A percentile compares a stretch with the other conserved stretches of the same genome.
These are phyloP conservation scores for Phytopythium delawarense DNA, from an alignment of 352 stramenopile genomes.

Conservation along the genomic window DNA sequence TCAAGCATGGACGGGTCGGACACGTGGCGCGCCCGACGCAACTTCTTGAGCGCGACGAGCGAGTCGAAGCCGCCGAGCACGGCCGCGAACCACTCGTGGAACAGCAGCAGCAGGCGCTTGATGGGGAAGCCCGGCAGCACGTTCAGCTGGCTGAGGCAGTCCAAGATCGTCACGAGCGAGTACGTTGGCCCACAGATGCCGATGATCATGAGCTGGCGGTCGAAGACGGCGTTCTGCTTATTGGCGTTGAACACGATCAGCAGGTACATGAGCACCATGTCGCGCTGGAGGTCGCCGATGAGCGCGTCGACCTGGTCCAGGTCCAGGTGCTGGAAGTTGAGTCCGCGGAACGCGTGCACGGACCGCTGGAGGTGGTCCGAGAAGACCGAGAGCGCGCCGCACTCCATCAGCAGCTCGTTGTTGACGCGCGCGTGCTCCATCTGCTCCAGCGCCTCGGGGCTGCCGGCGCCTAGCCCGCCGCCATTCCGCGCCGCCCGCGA, in stretches of 20 bases:
- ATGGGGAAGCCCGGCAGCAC: slow-evolving; percentile 72
- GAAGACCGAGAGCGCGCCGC: slow-evolving; percentile 64
- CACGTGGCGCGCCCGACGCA: slow-evolving; percentile 36
- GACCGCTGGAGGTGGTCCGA: slow-evolving; percentile 53
- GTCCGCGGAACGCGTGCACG: slow-evolving; percentile 55
- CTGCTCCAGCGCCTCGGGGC: slow-evolving; percentile 23
- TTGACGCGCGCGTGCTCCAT: slow-evolving; percentile 54
- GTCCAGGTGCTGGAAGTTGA: slow-evolving; percentile 77
- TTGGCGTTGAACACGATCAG: slow-evolving; percentile 73
- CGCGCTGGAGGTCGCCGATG: slow-evolving; percentile 63
- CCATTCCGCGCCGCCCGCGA: neutral
- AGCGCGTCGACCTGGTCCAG: slow-evolving; percentile 58
- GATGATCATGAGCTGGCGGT: slow-evolving; percentile 63
- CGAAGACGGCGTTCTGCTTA: slow-evolving; percentile 56
- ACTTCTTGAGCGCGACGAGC: slow-evolving; percentile 48
- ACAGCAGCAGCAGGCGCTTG: slow-evolving; percentile 70
- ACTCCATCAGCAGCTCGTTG: slow-evolving; percentile 74
- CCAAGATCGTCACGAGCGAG: slow-evolving; percentile 60
- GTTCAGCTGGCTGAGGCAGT: slow-evolving; percentile 69
- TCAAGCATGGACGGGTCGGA: slow-evolving; percentile 40
- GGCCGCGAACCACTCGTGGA: slow-evolving; percentile 62
- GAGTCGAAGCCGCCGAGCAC: slow-evolving; percentile 50
- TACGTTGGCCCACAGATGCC: slow-evolving; percentile 56
- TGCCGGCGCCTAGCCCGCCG: slow-evolving; percentile 2
- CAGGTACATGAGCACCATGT: slow-evolving; percentile 78